A percentile compares a stretch with the other conserved stretches of the same genome.
These are phyloP conservation scores for Colletotrichum euphorbiae DNA, from an alignment of 2,329 filamentous ascomycete genomes.

Conservation along the genomic window DNA sequence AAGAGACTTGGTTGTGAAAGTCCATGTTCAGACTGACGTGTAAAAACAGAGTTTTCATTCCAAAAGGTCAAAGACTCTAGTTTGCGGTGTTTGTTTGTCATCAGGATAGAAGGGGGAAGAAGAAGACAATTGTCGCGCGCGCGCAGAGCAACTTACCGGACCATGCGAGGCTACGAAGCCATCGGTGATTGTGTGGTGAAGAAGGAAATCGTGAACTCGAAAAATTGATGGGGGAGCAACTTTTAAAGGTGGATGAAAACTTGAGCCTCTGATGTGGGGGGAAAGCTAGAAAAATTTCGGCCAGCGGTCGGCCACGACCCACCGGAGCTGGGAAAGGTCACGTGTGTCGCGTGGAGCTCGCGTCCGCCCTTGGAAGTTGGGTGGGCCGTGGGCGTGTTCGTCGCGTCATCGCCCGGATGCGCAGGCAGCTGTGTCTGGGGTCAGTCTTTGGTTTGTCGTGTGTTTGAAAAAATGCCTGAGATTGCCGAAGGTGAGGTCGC, in stretches of 20 bases:
- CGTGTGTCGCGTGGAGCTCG: conserved; percentile 44
- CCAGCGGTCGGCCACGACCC: conserved; percentile 38
- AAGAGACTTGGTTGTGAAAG: conserved; percentile 30
- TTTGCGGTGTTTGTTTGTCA: conserved; percentile 87
- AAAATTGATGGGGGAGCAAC: conserved; percentile 39
- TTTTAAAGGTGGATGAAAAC: conserved; percentile 41
- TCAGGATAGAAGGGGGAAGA: conserved; percentile 64
- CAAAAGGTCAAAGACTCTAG: conserved; percentile 96
- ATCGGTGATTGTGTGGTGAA: conserved; percentile 31
- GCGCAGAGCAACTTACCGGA: conserved; percentile 43
- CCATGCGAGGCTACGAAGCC: conserved; percentile 34
- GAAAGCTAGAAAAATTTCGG: conserved; percentile 39
- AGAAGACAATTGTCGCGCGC: conserved; percentile 4
- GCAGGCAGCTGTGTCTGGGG: too few relatives aligned
- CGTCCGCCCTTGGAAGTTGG: background rate
- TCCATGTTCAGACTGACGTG: conserved; percentile 88
- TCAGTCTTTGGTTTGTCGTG: background rate
- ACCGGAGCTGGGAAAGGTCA: conserved; percentile 42
- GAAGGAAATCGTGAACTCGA: conserved; percentile 28
- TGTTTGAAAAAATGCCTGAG: conserved; percentile 65
- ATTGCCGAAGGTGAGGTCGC: conserved; percentile 66
- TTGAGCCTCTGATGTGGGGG: conserved; percentile 39
- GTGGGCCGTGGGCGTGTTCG: conserved; percentile 3
- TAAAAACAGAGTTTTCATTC: conserved; percentile 86
- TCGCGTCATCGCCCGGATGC: conserved; percentile 7